These are phyloP conservation scores for Podospora pseudopauciseta DNA, from an alignment of 495 filamentous ascomycete genomes.

Conservation along the genomic window DNA sequence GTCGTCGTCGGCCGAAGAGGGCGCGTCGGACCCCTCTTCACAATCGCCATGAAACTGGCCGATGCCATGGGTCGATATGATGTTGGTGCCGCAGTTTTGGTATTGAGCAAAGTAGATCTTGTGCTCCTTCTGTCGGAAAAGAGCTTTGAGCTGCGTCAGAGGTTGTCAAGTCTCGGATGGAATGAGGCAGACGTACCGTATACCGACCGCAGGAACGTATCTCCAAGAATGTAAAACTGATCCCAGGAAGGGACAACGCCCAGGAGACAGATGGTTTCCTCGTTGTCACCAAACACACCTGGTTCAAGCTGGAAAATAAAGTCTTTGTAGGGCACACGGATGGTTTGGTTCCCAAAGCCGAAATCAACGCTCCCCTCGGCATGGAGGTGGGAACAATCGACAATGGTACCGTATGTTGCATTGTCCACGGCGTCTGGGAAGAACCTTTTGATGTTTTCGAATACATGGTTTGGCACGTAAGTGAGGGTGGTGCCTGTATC, in stretches of 20 bases:
- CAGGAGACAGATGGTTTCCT: constrained; percentile 38
- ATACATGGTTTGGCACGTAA: constrained; percentile 67
- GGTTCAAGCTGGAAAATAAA: constrained; percentile 57
- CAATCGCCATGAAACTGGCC: constrained; percentile 16
- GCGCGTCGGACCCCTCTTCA: neutral
- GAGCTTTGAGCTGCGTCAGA: constrained; percentile 9
- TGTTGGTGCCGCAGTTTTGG: constrained; percentile 22
- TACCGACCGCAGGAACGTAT: constrained; percentile 83
- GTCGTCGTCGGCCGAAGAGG: neutral
- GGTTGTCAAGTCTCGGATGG: neutral
- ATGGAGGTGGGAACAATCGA: constrained; percentile 52
- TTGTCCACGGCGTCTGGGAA: constrained; percentile 52
- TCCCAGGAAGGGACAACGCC: constrained; percentile 36
- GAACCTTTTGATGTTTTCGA: constrained; percentile 52
- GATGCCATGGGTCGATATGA: constrained; percentile 23
- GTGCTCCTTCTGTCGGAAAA: constrained; percentile 28
- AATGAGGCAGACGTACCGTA: constrained; percentile 47
- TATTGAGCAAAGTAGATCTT: constrained; percentile 25
- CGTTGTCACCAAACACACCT: constrained; percentile 24
- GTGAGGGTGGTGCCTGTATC: constrained; percentile 78
- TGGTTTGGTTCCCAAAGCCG: constrained; percentile 56
- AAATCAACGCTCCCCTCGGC: constrained; percentile 56
- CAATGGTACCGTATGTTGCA: constrained; percentile 42
- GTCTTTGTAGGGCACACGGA: constrained; percentile 66
- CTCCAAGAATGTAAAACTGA: constrained; percentile 52